Conservation (phyloP, 306 rosid species). For the Vigna nakashimae region DNA sequence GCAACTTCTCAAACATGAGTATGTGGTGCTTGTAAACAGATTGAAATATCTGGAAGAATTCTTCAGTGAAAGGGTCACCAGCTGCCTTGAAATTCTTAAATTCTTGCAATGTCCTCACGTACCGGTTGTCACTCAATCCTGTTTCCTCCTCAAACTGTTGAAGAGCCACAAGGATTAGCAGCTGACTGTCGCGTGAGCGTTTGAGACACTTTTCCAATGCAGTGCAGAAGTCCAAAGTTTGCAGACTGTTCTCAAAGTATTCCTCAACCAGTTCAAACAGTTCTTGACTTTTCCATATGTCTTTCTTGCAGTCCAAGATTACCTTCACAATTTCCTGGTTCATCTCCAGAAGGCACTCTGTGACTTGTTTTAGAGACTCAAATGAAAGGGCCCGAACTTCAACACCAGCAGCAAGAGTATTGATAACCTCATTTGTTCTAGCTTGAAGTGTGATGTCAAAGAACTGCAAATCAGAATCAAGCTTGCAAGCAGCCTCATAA, state of each 20-base stretch:
- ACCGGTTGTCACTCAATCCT: constrained; percentile 49
- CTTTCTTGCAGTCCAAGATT: constrained; percentile 91
- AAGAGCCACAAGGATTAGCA: constrained; percentile 80
- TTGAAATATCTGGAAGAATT: constrained; percentile 81
- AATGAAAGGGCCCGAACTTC: constrained; percentile 89
- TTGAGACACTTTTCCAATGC: constrained; percentile 85
- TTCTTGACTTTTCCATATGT: constrained; percentile 90
- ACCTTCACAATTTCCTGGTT: constrained; percentile 94
- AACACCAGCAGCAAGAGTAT: constrained; percentile 75
- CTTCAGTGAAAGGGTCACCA: constrained; percentile 87
- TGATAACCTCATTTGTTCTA: constrained; percentile 83
- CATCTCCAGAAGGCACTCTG: constrained; percentile 89
- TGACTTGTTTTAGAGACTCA: constrained; percentile 79
- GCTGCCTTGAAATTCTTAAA: constrained; percentile 76
- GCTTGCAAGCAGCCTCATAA: constrained; percentile 83
- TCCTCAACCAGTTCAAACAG: constrained; percentile 90
- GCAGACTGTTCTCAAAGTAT: constrained; percentile 89
- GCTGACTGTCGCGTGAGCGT: constrained; percentile 75
- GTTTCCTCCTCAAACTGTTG: constrained; percentile 82
- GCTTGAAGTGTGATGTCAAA: constrained; percentile 77
- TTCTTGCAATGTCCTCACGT: constrained; percentile 63
- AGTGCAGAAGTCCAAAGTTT: constrained; percentile 87
- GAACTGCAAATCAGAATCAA: constrained; percentile 73
- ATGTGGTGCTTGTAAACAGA: constrained; percentile 74
- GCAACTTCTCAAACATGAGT: constrained; percentile 78